Evolutionary conservation across 1,284 basidiomycete species (phyloP), one percentile per base, ranked within the genome.

Genomic region (Coriolopsis trogii): DNA sequence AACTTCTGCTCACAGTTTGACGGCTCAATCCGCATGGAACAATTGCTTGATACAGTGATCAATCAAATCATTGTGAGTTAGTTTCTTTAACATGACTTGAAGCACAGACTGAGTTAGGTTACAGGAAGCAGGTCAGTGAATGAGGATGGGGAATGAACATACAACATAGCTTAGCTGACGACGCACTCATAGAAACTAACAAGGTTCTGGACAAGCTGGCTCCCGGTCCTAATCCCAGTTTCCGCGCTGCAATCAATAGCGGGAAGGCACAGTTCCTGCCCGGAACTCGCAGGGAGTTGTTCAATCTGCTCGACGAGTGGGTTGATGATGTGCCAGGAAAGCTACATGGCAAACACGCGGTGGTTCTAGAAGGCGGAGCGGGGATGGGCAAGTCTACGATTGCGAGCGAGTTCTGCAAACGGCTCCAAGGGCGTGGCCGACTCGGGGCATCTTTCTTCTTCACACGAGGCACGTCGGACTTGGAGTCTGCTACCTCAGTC

Each of bases 321-420:
- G 53, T 40, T 0, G 36, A 42, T 12, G 48, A 36, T 15, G 28
- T 16, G 2, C n/a, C 23, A 6, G 30, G 18, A 12, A 21, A 16
- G n/a, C 18, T 49, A 7, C 5, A 21, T 7, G 30, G 25, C n/a
- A 42, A 28, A n/a, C 30, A 43, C 3, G 29, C 49, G 21, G 50
- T 34, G 38, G 26, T 54, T 16, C 44, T 60, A 25, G 49, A 25
- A 21, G 55, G 58, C 7, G 28, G 24, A 3, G 45, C 51, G 3
- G 58, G 55, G 12, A 54, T 50, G 29, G 55, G 58, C 18, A 60
- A 60, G 37, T 54, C 54, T 10, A 53, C 55, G 7, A 51, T 60
- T 34, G 58, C 58, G 15, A 49, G 46, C 25, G 46, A 53, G 23
- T 33, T 54, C 12, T 48, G 47, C 9, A 24, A 34, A 1, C 44